Evolutionary conservation across 2,329 filamentous ascomycete species (phyloP), one percentile per base, ranked within the genome.

Genomic region (Verruconis gallopava): DNA sequence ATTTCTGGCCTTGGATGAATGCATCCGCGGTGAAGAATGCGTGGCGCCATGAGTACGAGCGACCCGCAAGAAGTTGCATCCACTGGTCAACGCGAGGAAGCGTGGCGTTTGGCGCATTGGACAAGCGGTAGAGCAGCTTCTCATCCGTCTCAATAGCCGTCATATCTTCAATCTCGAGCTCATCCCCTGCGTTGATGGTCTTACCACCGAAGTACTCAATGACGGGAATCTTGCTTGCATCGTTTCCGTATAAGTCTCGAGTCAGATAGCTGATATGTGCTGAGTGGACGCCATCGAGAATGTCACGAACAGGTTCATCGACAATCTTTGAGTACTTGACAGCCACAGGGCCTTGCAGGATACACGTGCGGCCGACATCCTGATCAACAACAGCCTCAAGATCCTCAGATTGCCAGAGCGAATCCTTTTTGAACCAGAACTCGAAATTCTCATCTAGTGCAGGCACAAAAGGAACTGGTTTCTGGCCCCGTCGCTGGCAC

Each of bases 401-500:
- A 55, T 98, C 91, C 64, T 98, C 91, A 1, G 91, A 96, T 65
- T 98, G 91, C 91, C 91, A 98, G 5, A 98, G 74, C 1, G 91
- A 98, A 62, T 98, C 91, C 70, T 98, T 98, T 78, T 98, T 98
- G 80, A 98, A 98, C 70, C 85, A 98, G 66, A 93, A 94, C 59
- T 98, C 91, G 51, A 98, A 98, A 59, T 89, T 94, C 48, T 93
- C 86, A 54, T 98, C 91, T 17, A 98, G 72, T n/a, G 82, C 72
- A 4, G 91, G 91, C 21, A 98, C 88, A 58, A 98, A 98, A 1
- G 89, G 91, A 20, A 93, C 84, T 2, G 91, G 91, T 73, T 98
- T 98, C 69, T 98, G 91, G 32, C 81, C 81, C 37, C 82, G 84
- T 28, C 86, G 80, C 65, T 91, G 80, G 71, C 88, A 96, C 34